A percentile compares a stretch with the other conserved stretches of the same genome.
phyloP scores from a whole-genome alignment of 129 eudicot species.

The Saposhnikovia divaricata region DNA sequence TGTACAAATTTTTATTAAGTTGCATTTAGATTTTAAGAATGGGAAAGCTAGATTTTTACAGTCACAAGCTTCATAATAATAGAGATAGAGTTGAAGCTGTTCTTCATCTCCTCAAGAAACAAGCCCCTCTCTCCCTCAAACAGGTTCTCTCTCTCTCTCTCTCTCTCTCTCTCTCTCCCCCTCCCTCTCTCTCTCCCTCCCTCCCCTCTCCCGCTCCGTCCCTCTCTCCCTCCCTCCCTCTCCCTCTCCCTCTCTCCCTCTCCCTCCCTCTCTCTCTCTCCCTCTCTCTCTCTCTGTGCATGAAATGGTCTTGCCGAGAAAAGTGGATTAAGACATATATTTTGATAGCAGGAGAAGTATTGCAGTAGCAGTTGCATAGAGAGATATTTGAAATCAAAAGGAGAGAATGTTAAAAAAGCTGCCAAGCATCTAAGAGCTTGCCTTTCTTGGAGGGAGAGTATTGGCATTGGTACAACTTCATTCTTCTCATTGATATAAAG shows the following conservation, averaged over 20 bases:
- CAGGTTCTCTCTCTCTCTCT: constrained; percentile 37
- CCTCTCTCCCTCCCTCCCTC: background rate
- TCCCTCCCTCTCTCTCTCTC: background rate
- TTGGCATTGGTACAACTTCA: constrained; percentile 53
- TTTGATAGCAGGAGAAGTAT: constrained; percentile 59
- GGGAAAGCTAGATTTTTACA: constrained; percentile 53
- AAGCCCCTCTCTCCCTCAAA: constrained; percentile 73
- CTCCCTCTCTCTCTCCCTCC: background rate
- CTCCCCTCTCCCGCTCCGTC: too few relatives aligned
- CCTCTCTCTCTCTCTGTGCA: background rate
- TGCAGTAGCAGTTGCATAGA: constrained; percentile 73
- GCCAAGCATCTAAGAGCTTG: constrained; percentile 72
- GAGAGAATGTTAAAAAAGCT: constrained; percentile 87
- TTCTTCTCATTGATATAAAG: constrained; percentile 8
- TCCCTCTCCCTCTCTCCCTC: background rate
- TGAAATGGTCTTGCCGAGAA: background rate
- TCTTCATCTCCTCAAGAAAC: constrained; percentile 59
- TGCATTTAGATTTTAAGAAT: constrained; percentile 15
- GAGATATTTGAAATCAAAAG: constrained; percentile 73
- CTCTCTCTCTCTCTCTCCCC: background rate
- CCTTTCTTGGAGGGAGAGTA: constrained; percentile 82
- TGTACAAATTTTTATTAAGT: too few relatives aligned
- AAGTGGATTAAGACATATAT: background rate
- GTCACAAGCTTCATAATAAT: constrained; percentile 25
- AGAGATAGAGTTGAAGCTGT: constrained; percentile 60